Base-by-base conservation (phyloP, 2,329 filamentous ascomycete genomes). In the Colletotrichum tabaci region DNA sequence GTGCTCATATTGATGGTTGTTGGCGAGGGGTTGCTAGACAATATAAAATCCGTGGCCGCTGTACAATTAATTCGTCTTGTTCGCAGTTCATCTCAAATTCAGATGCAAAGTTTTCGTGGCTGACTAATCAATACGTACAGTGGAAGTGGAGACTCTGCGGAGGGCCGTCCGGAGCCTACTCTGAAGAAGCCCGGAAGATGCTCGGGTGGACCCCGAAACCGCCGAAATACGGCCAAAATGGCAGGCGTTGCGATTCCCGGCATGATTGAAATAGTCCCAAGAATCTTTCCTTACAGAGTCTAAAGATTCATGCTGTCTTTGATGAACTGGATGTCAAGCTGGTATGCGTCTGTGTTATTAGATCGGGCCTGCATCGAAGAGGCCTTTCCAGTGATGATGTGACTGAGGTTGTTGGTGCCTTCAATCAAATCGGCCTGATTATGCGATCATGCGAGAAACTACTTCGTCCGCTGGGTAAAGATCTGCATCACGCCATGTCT, bases 51-150 rank as follows among this genome's bases (percentile, higher is more conserved):
- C 23, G 18, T 18, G 4, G 3, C 18, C 2, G 52, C 8, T 12
- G 30, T 8, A 35, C 52, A 18, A 30, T 23, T 2, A 23, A 23
- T 30, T 21, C 35, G 4, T 2, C n/a, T 13, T 18, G 38, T 55
- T 56, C 52, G 38, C 13, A 13, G 21, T 50, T 50, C n/a, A 13
- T 26, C 10, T 49, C 13, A 30, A 15, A 55, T 35, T 15, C 18
- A 3, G 1, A 38, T 15, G 61, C 52, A 58, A 65, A 55, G 35
- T 65, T 55, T 56, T 58, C 35, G 16, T 18, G 60, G 30, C 47
- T 62, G 50, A 65, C 52, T 58, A 58, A 58, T 44, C 21, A 3
- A 4, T 26, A 26, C 26, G 3, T 5, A 3, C 10, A 7, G 18
- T 40, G 61, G 50, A 35, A 7, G 18, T 40, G 61, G 50, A 35